Percentiles rank a stretch among this genome's conserved stretches.
Evolutionary conservation across 805 yeast species (phyloP).

Genomic region (Yarrowia porcina): DNA sequence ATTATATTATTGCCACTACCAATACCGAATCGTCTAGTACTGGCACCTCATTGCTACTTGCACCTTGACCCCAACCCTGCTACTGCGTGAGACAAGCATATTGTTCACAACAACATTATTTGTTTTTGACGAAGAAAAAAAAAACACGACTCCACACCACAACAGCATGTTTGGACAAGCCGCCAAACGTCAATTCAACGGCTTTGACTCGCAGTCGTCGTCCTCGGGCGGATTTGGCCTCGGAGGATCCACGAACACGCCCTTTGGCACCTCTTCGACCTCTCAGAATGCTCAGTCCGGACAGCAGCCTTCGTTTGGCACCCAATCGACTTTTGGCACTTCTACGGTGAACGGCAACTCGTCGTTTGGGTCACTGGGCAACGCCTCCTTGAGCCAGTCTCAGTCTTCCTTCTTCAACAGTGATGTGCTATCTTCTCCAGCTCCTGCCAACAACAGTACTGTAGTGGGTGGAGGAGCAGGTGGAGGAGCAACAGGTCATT

Average conservation of each 20-base stretch:
- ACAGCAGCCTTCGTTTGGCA: constrained; percentile 1
- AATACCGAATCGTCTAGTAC: too few species aligned
- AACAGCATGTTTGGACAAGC: constrained; percentile 22
- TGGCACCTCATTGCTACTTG: background rate
- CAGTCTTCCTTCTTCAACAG: constrained; percentile 3
- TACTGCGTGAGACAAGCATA: constrained; percentile 1
- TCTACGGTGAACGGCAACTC: constrained; percentile 6
- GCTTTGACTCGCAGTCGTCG: constrained; percentile 17
- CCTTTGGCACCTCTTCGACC: background rate
- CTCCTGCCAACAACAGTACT: background rate
- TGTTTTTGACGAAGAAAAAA: background rate
- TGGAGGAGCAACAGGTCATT: background rate
- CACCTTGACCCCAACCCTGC: background rate
- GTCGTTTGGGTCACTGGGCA: constrained; percentile 14
- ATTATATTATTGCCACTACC: too few species aligned
- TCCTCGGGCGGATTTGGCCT: background rate
- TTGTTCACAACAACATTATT: background rate
- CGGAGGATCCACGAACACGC: background rate
- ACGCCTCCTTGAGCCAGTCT: constrained; percentile 7
- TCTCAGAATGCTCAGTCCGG: background rate
- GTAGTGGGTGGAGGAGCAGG: background rate
- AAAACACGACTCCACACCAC: background rate
- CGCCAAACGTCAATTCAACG: constrained; percentile 14
- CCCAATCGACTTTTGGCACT: constrained; percentile 7
- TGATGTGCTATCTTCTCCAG: background rate